phyloP scores from a whole-genome alignment of 2,329 filamentous ascomycete genomes.

The Cercospora janseana region DNA sequence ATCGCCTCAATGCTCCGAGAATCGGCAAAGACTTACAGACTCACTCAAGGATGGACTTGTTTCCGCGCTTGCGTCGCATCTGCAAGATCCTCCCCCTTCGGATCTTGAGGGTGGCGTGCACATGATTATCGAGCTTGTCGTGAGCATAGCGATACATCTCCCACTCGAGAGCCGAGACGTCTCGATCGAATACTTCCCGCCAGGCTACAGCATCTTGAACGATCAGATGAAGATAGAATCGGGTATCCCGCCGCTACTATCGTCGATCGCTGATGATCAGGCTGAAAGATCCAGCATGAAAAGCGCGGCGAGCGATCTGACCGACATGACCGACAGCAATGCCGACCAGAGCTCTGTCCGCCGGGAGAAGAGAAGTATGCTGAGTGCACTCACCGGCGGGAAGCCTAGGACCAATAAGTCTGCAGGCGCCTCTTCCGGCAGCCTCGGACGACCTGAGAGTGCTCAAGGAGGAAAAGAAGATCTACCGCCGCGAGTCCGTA shows the following conservation, averaged over 20 bases:
- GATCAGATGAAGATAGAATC: conserved; percentile 82
- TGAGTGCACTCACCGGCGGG: conserved; percentile 43
- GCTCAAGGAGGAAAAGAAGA: conserved; percentile 43
- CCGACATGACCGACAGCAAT: conserved; percentile 32
- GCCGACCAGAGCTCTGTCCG: conserved; percentile 21
- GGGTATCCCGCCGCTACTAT: conserved; percentile 49
- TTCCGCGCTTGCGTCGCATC: conserved; percentile 67
- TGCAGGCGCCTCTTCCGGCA: conserved; percentile 37
- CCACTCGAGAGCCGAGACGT: conserved; percentile 91
- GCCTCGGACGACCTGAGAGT: conserved; percentile 44
- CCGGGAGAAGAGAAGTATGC: conserved; percentile 43
- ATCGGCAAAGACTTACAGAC: conserved; percentile 58
- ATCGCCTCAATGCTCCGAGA: conserved; percentile 62
- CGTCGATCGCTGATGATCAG: conserved; percentile 44
- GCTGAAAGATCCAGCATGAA: conserved; percentile 43
- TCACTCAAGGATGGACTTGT: conserved; percentile 67
- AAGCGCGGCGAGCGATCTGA: conserved; percentile 38
- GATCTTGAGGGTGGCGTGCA: conserved; percentile 84
- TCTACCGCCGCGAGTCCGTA: conserved; percentile 45
- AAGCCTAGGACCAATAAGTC: conserved; percentile 43
- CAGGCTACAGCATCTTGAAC: conserved; percentile 67
- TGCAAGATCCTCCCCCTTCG: conserved; percentile 72
- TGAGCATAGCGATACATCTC: conserved; percentile 80
- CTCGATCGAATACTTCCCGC: conserved; percentile 78
- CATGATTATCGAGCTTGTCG: conserved; percentile 89